Conservation (phyloP, 1,284 basidiomycete genomes). For the Trichosporon sp. region DNA sequence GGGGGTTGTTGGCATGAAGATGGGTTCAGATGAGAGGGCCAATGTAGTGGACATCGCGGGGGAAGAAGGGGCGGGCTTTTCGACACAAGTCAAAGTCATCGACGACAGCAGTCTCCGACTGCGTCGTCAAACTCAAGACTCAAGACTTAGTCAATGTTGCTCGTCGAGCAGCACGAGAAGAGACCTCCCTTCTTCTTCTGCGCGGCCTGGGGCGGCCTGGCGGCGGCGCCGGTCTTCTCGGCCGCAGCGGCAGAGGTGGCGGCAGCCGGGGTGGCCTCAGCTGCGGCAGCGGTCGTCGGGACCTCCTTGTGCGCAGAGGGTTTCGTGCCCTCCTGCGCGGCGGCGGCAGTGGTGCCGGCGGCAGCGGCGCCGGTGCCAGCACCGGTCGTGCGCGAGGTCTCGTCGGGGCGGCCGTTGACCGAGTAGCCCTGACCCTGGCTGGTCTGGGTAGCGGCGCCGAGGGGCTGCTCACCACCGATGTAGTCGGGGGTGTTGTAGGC, state of each 20-base stretch:
- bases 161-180: constrained; percentile 37
- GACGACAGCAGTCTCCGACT: too few species aligned
- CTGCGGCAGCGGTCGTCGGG: background rate
- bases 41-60: too few species aligned
- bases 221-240: constrained; percentile 3
- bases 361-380: background rate
- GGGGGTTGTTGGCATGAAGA: background rate
- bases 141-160: constrained; percentile 24
- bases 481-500: background rate
- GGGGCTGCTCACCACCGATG: background rate
- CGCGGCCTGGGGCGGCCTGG: constrained; percentile 3
- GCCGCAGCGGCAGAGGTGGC: constrained; percentile 6
- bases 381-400: background rate
- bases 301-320: background rate
- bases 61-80: too few species aligned
- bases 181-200: constrained; percentile 37
- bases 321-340: constrained; percentile 7
- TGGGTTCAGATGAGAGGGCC: background rate
- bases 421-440: background rate
- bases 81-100: too few species aligned
- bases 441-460: background rate
- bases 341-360: constrained; percentile 8
- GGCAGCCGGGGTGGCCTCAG: background rate
- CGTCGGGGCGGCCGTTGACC: background rate
- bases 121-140: too few species aligned